Evolutionary conservation across 352 stramenopile species (phyloP), one percentile per base, ranked within the genome.

Genomic region (Globisporangium spinosum): DNA sequence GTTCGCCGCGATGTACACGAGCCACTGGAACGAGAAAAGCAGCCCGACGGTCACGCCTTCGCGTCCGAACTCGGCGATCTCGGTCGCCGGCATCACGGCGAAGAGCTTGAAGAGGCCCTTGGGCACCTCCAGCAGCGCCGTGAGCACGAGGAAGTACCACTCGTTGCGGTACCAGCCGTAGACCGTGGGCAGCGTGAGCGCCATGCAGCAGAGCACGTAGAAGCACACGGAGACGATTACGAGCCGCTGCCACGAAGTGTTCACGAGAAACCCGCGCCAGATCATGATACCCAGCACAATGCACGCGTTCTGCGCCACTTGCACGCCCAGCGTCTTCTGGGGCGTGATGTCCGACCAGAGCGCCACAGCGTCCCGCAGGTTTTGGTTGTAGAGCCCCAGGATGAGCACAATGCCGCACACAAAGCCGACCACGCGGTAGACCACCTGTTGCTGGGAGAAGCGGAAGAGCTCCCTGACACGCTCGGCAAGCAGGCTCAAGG

Each of bases 41-140:
- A 89, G 54, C 0, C 83, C 82, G 43, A 89, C 76, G 1, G 75
- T 88, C 40, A 79, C 78, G 6, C 81, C 83, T 63, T 90, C 81
- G 9, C 70, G 75, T 2, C 80, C 83, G 5, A 79, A 72, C 20
- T 83, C 70, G 2, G 82, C 72, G 53, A 90, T 82, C 62, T 91
- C 83, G 1, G 82, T 90, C 0, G 72, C 74, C 1, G 74, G 66
- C 12, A 89, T 29, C 35, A 87, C 60, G 1, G 61, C 71, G 34
- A 79, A 84, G 10, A 91, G 53, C 29, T 75, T 47, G 15, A 87
- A 64, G 74, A 75, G 83, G 3, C 61, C 73, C 22, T 76, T 74
- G 0, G 78, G 73, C 63, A 86, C 74, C 29, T 75, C 70, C 2
- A 78, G 56, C 1, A 86, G 9, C 0, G 72, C 70, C 0, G 67